These are phyloP conservation scores for Fusarium incarnatum DNA, from an alignment of 2,329 filamentous ascomycete species.

Conservation along the genomic window DNA sequence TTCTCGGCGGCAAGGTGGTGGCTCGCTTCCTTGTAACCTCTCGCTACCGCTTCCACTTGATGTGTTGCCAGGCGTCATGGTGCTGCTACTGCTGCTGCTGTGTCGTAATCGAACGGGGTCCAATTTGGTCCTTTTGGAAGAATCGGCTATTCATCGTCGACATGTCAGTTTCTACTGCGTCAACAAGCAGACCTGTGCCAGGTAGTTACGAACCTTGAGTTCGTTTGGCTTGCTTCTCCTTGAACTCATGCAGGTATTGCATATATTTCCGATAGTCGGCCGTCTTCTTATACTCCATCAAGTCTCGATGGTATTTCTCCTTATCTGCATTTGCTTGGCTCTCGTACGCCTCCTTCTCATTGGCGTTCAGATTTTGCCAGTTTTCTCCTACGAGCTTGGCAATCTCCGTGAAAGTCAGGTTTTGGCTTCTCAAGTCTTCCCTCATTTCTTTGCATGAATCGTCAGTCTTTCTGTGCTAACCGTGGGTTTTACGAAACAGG, in stretches of 20 bases:
- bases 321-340: constrained; percentile 78
- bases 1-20: constrained; percentile 59
- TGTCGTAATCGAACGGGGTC: constrained; percentile 54
- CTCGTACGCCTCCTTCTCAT: constrained; percentile 79
- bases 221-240: constrained; percentile 73
- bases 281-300: constrained; percentile 83
- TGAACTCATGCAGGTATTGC: constrained; percentile 81
- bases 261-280: constrained; percentile 74
- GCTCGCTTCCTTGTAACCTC: constrained; percentile 61
- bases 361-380: constrained; percentile 77
- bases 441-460: constrained; percentile 69
- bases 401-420: constrained; percentile 84
- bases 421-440: constrained; percentile 80
- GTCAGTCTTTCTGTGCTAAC: constrained; percentile 2
- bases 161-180: constrained; percentile 13
- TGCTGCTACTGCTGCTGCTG: constrained; percentile 54
- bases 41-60: constrained; percentile 61
- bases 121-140: constrained; percentile 61
- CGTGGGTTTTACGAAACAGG: not conserved
- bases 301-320: constrained; percentile 79
- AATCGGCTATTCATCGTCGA: constrained; percentile 50
- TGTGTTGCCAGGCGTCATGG: constrained; percentile 51
- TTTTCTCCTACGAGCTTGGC: constrained; percentile 84
- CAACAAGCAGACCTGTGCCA: not conserved
- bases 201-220: constrained; percentile 61